These are phyloP conservation scores for Pseudozyma sp. DNA, from an alignment of 1,284 basidiomycete species.

Conservation along the genomic window DNA sequence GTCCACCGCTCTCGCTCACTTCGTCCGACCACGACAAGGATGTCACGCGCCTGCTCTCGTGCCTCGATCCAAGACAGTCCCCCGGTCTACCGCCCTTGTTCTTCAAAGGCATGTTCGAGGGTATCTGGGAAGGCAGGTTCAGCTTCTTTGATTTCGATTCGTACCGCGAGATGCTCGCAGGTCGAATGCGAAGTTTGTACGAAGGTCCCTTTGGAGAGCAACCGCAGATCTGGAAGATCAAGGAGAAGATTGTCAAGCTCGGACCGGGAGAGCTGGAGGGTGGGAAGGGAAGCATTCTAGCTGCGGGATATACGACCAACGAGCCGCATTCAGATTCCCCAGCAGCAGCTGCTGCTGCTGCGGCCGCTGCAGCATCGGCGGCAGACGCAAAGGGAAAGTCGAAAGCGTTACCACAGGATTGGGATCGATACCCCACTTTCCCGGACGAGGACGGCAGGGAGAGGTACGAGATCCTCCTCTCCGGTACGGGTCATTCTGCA, in stretches of 20 bases:
- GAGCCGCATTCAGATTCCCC: slow-evolving; percentile 7
- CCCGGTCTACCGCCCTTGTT: slow-evolving; percentile 69
- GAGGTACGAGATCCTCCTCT: slow-evolving; percentile 70
- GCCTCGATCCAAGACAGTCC: slow-evolving; percentile 68
- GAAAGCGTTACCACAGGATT: slow-evolving; percentile 39
- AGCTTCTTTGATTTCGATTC: slow-evolving; percentile 74
- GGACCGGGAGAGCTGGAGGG: slow-evolving; percentile 28
- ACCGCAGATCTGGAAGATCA: slow-evolving; percentile 73
- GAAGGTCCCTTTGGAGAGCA: slow-evolving; percentile 73
- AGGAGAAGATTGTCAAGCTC: slow-evolving; percentile 70
- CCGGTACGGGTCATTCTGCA: slow-evolving; percentile 72
- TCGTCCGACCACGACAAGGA: slow-evolving; percentile 61
- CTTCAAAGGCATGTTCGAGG: slow-evolving; percentile 70
- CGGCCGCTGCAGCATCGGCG: background rate
- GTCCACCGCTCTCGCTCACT: slow-evolving; percentile 37
- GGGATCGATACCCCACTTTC: slow-evolving; percentile 41
- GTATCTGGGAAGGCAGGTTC: slow-evolving; percentile 74
- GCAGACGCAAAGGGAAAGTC: slow-evolving; percentile 37
- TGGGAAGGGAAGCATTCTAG: slow-evolving; percentile 39
- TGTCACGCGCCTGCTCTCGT: slow-evolving; percentile 48
- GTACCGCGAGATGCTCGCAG: slow-evolving; percentile 72
- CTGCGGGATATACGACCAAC: slow-evolving; percentile 36
- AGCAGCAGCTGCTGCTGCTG: background rate
- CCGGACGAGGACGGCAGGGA: slow-evolving; percentile 44
- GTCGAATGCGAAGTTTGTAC: slow-evolving; percentile 71